phyloP scores from a whole-genome alignment of 768 basidiomycete species.

The Lactarius akahatsu region DNA sequence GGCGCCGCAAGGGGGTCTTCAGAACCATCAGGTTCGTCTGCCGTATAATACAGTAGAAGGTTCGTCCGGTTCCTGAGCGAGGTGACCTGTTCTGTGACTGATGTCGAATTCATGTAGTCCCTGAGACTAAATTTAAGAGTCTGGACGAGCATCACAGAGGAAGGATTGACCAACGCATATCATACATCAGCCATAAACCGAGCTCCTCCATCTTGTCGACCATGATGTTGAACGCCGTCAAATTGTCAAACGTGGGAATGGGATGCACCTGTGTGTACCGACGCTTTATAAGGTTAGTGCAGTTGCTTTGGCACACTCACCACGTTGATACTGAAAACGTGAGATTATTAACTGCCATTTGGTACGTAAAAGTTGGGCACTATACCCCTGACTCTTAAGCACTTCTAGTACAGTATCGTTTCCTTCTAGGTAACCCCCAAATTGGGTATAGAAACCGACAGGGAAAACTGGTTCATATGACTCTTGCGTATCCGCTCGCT shows the following conservation, averaged over 20 bases:
- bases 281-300: background rate
- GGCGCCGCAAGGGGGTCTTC: slow-evolving; percentile 64
- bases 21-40: slow-evolving; percentile 72
- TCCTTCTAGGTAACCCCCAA: slow-evolving; percentile 51
- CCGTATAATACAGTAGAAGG: slow-evolving; percentile 72
- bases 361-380: background rate
- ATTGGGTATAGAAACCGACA: slow-evolving; percentile 71
- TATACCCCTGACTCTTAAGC: slow-evolving; percentile 57
- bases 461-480: slow-evolving; percentile 51
- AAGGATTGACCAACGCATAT: slow-evolving; percentile 59
- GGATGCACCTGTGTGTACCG: slow-evolving; percentile 55
- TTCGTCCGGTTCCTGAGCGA: slow-evolving; percentile 64
- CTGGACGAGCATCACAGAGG: background rate
- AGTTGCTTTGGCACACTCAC: slow-evolving; percentile 28
- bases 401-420: slow-evolving; percentile 54
- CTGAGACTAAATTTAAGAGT: slow-evolving; percentile 23
- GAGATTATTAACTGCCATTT: slow-evolving; percentile 19
- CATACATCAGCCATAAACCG: slow-evolving; percentile 75
- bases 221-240: slow-evolving; percentile 55
- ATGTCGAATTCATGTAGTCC: slow-evolving; percentile 64
- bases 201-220: slow-evolving; percentile 72
- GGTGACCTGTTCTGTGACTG: slow-evolving; percentile 68
- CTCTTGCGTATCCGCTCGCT: slow-evolving; percentile 33
- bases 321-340: slow-evolving; percentile 38
- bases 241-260: slow-evolving; percentile 61